Percentiles rank a stretch among this genome's conserved stretches.
phyloP scores from a whole-genome alignment of 345 rosid genomes.

The Brassica juncea region DNA sequence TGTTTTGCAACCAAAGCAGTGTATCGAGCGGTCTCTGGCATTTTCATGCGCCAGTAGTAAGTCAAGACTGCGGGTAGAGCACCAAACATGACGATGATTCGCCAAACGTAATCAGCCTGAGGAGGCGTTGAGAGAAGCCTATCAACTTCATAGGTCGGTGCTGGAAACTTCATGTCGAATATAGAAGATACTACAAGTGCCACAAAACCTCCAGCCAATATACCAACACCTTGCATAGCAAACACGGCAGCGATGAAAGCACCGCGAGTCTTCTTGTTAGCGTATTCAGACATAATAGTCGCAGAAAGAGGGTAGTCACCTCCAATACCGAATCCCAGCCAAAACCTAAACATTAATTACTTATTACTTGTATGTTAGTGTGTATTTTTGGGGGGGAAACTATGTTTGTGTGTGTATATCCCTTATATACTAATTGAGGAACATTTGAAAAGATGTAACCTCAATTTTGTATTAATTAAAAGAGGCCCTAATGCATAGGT shows the following conservation, averaged over 20 bases:
- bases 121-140: constrained; percentile 39
- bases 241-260: constrained; percentile 62
- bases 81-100: constrained; percentile 22
- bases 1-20: constrained; percentile 72
- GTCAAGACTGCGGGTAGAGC: background rate
- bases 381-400: background rate
- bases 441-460: too few species aligned
- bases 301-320: constrained; percentile 43
- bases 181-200: constrained; percentile 43
- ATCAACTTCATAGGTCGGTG: background rate
- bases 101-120: constrained; percentile 65
- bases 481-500: too few species aligned
- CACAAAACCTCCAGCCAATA: constrained; percentile 63
- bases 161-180: constrained; percentile 44
- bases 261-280: constrained; percentile 43
- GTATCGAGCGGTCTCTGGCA: constrained; percentile 85
- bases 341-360: constrained; percentile 41
- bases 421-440: too few species aligned
- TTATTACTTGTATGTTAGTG: background rate
- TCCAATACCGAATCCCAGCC: constrained; percentile 80
- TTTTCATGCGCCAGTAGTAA: constrained; percentile 50
- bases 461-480: too few species aligned
- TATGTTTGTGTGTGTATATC: too few species aligned
- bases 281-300: constrained; percentile 77
- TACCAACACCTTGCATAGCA: constrained; percentile 84